Base-by-base conservation (phyloP, 1,284 basidiomycete species). In the Cryptococcus sp. region DNA sequence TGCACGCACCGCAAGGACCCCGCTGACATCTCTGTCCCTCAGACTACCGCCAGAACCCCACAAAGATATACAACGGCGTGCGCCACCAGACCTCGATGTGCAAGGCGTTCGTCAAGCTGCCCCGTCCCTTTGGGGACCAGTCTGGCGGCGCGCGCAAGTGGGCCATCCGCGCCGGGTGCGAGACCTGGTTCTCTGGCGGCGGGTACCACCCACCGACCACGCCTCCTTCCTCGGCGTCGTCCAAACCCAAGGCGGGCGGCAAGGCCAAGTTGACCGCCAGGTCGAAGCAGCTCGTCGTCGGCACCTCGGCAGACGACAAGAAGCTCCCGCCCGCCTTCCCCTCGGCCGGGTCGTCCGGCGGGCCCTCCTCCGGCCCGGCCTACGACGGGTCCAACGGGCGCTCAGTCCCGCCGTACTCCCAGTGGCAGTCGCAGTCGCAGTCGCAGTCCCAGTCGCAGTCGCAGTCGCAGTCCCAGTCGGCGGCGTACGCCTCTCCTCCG, bases 1-100 rank as follows among this genome's bases (percentile, higher is more conserved):
- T 46, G 45, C 40, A 9, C 40, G 9, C 53, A 16, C 53, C 36
- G 43, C n/a, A n/a, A 39, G 45, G 24, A 8, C 13, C 33, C 36
- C 8, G 15, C 4, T 24, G 28, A n/a, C 23, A 7, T 23, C 28
- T 35, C n/a, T 46, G 28, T 54, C 61, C 13, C 38, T 18, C 53
- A 76, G 74, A 73, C 62, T 78, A 75, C 60, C 71, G 72, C 44
- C 72, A 76, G 46, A 72, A 76, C 64, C 75, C 77, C 2, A 67
- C 72, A 46, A 72, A 77, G 60, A 71, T 78, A 53, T 78, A 78
- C 71, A 77, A 77, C 61, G 77, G 77, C n/a, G 72, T 78, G 24
- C 70, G 77, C 38, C 77, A 78, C 63, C 73, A 74, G 59, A 74
- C 76, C 4, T 77, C 75, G 46, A 73, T 74, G 68, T 76, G 71